phyloP scores from a whole-genome alignment of 768 basidiomycete genomes.

The Guyanaporus albipodus region DNA sequence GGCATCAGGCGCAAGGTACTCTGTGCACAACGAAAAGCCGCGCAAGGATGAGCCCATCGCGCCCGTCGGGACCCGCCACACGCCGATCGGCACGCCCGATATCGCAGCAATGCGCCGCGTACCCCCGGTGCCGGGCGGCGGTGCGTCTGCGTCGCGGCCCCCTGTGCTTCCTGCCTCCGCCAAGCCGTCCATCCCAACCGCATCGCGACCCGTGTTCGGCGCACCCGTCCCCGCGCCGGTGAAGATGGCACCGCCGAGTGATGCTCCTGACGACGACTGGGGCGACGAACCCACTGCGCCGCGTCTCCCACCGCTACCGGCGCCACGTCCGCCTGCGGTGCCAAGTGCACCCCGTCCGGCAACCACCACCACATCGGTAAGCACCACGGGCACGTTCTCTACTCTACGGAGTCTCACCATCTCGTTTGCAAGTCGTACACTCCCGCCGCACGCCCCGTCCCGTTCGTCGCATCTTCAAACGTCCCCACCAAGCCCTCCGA shows the following conservation, averaged over 20 bases:
- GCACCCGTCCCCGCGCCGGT: constrained; percentile 41
- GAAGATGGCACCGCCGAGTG: constrained; percentile 35
- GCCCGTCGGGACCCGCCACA: constrained; percentile 75
- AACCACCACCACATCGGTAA: constrained; percentile 33
- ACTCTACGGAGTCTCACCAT: not conserved
- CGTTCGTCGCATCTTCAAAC: constrained; percentile 42
- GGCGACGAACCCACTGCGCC: constrained; percentile 45
- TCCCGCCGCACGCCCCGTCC: constrained; percentile 25
- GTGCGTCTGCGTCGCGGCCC: not conserved
- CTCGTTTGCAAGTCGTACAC: constrained; percentile 19
- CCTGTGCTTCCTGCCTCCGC: not conserved
- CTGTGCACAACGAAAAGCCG: constrained; percentile 71
- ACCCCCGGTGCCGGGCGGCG: constrained; percentile 28
- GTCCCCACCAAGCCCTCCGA: constrained; percentile 63
- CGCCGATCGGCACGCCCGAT: constrained; percentile 70
- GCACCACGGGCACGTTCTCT: constrained; percentile 10
- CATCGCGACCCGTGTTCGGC: constrained; percentile 47
- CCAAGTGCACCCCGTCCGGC: constrained; percentile 42
- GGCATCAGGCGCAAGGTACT: constrained; percentile 88
- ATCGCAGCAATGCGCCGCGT: constrained; percentile 55
- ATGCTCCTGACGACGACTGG: constrained; percentile 59
- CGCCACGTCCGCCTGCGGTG: constrained; percentile 46
- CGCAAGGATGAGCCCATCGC: constrained; percentile 76
- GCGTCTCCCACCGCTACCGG: constrained; percentile 41
- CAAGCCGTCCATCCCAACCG: constrained; percentile 37